Conservation (phyloP, 1,139 yeast species). For the Geotrichum cucujoidarum region DNA sequence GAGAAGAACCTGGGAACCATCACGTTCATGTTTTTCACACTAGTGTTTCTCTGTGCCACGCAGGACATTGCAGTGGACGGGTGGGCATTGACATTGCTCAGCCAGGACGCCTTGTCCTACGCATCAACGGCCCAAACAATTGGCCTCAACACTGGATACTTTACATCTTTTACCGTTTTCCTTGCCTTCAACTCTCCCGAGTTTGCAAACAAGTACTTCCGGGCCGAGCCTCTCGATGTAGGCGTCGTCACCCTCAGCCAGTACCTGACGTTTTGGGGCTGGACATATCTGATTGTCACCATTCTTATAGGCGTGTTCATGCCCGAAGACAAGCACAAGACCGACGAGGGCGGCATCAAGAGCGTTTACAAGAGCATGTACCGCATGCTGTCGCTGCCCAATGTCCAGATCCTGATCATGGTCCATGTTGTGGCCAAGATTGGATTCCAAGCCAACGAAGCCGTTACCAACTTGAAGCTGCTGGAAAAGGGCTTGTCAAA, state of each 20-base stretch:
- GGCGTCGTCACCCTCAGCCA: constrained; percentile 72
- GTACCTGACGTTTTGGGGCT: constrained; percentile 75
- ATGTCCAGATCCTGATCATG: constrained; percentile 67
- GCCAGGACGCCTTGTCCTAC: constrained; percentile 74
- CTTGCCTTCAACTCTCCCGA: constrained; percentile 88
- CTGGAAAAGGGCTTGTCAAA: constrained; percentile 91
- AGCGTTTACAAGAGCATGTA: constrained; percentile 72
- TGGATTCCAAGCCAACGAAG: constrained; percentile 94
- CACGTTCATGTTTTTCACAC: constrained; percentile 60
- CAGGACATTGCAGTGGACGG: constrained; percentile 99
- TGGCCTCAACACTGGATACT: constrained; percentile 91
- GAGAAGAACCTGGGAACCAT: constrained; percentile 50
- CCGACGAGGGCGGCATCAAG: constrained; percentile 33
- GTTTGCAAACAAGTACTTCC: constrained; percentile 78
- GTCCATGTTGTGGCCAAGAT: constrained; percentile 77
- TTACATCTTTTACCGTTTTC: constrained; percentile 83
- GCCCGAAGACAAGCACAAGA: constrained; percentile 41
- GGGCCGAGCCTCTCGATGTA: constrained; percentile 52
- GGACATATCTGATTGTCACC: constrained; percentile 65
- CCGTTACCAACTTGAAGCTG: constrained; percentile 86
- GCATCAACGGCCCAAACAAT: constrained; percentile 97
- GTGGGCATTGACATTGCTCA: constrained; percentile 89
- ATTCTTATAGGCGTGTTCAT: constrained; percentile 47
- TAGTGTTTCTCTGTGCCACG: constrained; percentile 89
- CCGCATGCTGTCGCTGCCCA: constrained; percentile 66